A percentile compares a stretch with the other conserved stretches of the same genome.
phyloP scores from a whole-genome alignment of 106 monocot genomes.

The Cymbidium sinense region DNA sequence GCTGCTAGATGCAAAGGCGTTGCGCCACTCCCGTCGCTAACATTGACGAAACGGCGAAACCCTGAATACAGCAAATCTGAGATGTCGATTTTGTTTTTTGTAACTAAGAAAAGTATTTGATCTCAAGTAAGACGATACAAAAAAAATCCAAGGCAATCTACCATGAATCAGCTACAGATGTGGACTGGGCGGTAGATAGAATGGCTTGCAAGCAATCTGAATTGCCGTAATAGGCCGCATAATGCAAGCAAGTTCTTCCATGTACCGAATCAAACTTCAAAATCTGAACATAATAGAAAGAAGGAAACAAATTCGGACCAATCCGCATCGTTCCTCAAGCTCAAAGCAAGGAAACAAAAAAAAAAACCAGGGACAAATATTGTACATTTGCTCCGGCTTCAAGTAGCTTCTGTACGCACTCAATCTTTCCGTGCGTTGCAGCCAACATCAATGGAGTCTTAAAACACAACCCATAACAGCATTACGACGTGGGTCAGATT shows the following conservation, averaged over 20 bases:
- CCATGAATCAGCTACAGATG: slow-evolving; percentile 42
- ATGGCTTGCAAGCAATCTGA: slow-evolving; percentile 58
- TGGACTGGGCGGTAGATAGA: slow-evolving; percentile 38
- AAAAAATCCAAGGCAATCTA: not conserved
- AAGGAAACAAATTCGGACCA: not conserved
- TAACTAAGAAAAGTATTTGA: not conserved
- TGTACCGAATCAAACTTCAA: slow-evolving; percentile 48
- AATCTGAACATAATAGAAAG: slow-evolving; percentile 20
- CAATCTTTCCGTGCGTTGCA: slow-evolving; percentile 52
- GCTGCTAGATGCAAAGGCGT: slow-evolving; percentile 79
- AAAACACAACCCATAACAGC: not conserved
- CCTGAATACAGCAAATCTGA: slow-evolving; percentile 27
- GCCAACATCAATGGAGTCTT: slow-evolving; percentile 67
- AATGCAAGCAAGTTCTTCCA: slow-evolving; percentile 58
- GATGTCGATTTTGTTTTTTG: not conserved
- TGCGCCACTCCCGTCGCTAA: slow-evolving; percentile 59
- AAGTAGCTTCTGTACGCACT: slow-evolving; percentile 51
- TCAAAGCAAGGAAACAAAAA: not conserved
- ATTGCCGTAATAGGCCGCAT: slow-evolving; percentile 56
- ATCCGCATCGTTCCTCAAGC: not conserved
- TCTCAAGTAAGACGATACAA: not conserved
- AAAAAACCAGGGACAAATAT: not conserved
- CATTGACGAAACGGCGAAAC: slow-evolving; percentile 81
- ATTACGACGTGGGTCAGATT: not conserved
- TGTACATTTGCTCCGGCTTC: slow-evolving; percentile 60